Base-by-base conservation (phyloP, 1,139 yeast species). In the Saccharomyces uvarum region DNA sequence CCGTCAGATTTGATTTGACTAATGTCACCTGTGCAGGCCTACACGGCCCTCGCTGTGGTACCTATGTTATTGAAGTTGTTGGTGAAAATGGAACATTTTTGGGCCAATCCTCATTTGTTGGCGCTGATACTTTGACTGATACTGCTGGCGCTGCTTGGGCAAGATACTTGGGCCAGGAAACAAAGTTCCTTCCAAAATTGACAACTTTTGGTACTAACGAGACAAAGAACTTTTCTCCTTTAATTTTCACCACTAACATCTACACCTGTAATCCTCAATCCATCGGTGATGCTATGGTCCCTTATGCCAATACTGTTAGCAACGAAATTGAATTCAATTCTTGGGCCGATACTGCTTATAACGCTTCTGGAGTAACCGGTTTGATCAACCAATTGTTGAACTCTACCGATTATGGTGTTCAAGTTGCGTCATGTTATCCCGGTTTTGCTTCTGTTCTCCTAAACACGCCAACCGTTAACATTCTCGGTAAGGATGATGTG, bases 31-130 rank as follows among this genome's bases (percentile, higher is more conserved):
- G 44, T 38, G 13, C 11, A 9, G 51, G 32, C 16, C 48, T 57
- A 9, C 60, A 56, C 27, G 60, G 60, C 2, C 53, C 53, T n/a
- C 60, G 51, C 44, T 57, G 60, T 33, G 60, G 60, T 16, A 56
- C 57, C 19, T 57, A 57, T 29, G 53, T 51, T 19, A 28, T 56
- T 51, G 51, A 53, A 48, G 57, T 57, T 26, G 57, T 53, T 27
- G 57, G 52, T 26, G 51, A 52, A 33, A 54, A 56, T 13, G 54
- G 52, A 11, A 51, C 56, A 11, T 54, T 50, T 32, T 28, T 57
- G 8, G 60, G 60, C 29, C 56, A 51, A 26, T 53, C 55, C 27
- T 52, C 56, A 13, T 56, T 54, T 14, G 58, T 57, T 32, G 57
- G 58, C 2, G 56, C 58, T 19, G 60, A 57, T n/a, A 56, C 47